Base-by-base conservation (phyloP, 257 asterid species). In the Solanum sparsipilum region DNA sequence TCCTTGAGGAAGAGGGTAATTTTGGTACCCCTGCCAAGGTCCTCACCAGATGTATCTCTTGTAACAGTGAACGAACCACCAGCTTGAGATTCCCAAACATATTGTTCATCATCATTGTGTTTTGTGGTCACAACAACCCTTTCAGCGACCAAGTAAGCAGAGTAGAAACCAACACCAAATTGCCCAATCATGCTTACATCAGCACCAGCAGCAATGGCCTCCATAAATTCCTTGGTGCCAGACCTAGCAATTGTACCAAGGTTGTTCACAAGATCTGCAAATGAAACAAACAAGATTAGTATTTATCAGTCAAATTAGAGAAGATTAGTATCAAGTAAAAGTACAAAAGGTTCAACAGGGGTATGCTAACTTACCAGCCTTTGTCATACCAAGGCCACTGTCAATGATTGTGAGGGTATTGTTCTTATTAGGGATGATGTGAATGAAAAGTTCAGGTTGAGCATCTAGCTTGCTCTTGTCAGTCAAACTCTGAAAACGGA, bases 181-280 rank as follows among this genome's bases (percentile, higher is more conserved):
- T 93, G 95, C 84, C 97, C 95, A 67, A 94, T 94, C 97, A 94
- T 94, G 90, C 97, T 93, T 11, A 93, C 97, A 92, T 93, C 96
- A 38, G 95, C 96, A 88, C 96, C 97, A 68, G 95, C 96, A 52
- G 96, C 92, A 48, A 94, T 86, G n/a, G 97, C 95, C 39, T 93
- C 97, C 96, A 94, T 93, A 84, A 93, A 94, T 86, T 94, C 97
- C 92, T 94, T 93, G 65, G 96, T 94, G 21, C 96, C 96, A 31
- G 94, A 93, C 89, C 94, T 90, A 35, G 94, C 94, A 76, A 92
- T 93, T 11, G 94, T 92, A 84, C 95, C 97, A 25, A 94, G 95
- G 70, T 94, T 94, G 94, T 94, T 94, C 88, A 94, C 96, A 92
- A 94, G 87, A 88, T 94, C 97, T 94, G 91, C 38, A 32, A 89